A percentile compares a stretch with the other conserved stretches of the same genome.
Evolutionary conservation across 352 stramenopile genomes (phyloP).

Genomic region (Pythium rishiriense): DNA sequence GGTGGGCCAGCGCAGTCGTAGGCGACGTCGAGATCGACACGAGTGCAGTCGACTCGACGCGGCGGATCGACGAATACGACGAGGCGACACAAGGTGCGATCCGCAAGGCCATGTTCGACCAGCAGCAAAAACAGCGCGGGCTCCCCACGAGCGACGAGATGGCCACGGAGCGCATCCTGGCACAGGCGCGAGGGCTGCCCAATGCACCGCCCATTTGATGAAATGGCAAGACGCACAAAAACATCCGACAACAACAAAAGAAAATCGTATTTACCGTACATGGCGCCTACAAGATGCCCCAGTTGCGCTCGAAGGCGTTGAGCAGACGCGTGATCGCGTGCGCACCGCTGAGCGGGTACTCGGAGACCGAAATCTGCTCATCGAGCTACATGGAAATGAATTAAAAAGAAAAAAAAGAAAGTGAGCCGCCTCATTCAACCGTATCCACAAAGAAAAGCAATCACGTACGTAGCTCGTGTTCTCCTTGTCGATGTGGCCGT

Average conservation of each 20-base stretch:
- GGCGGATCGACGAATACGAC: constrained; percentile 96
- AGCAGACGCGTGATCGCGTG: constrained; percentile 96
- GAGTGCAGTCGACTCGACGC: constrained; percentile 95
- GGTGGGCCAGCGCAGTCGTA: constrained; percentile 95
- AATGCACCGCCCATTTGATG: constrained; percentile 15
- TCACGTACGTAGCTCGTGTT: constrained; percentile 94
- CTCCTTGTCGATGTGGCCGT: constrained; percentile 95
- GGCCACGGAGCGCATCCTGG: constrained; percentile 90
- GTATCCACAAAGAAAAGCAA: not conserved
- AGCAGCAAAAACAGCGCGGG: constrained; percentile 92
- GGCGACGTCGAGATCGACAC: constrained; percentile 97
- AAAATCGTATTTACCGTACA: constrained; percentile 24
- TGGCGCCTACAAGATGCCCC: constrained; percentile 95
- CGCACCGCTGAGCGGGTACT: constrained; percentile 97
- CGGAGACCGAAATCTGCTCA: constrained; percentile 96
- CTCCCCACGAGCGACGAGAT: constrained; percentile 92
- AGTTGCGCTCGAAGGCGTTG: constrained; percentile 98
- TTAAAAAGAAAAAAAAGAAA: constrained; percentile 11
- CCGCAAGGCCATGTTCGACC: constrained; percentile 98
- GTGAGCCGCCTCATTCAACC: not conserved
- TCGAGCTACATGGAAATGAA: constrained; percentile 57
- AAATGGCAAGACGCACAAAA: constrained; percentile 72
- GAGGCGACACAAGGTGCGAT: constrained; percentile 97
- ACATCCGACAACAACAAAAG: constrained; percentile 66
- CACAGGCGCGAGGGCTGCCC: constrained; percentile 86